These are phyloP conservation scores for Evernia prunastri DNA, from an alignment of 495 filamentous ascomycete species.

Conservation along the genomic window DNA sequence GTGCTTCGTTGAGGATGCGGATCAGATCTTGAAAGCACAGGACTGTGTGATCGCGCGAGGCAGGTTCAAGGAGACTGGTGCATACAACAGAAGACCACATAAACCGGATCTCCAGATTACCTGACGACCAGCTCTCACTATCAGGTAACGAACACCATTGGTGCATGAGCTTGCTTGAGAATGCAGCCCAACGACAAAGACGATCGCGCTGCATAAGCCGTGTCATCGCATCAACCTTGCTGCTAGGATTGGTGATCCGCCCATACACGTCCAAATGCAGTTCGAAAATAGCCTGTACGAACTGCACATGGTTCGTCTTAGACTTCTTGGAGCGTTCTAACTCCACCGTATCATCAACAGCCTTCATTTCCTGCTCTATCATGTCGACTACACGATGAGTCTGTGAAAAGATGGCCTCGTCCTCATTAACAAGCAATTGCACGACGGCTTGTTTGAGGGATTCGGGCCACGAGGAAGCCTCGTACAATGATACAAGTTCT, in stretches of 20 bases:
- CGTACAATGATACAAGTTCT: constrained; percentile 43
- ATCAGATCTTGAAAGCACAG: constrained; percentile 73
- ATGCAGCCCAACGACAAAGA: constrained; percentile 64
- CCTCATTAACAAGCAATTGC: constrained; percentile 58
- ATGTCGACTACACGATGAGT: constrained; percentile 40
- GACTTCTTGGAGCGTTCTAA: constrained; percentile 23
- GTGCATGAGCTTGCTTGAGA: constrained; percentile 57
- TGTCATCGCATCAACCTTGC: constrained; percentile 54
- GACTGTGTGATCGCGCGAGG: constrained; percentile 68
- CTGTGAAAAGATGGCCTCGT: constrained; percentile 60
- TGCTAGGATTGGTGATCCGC: constrained; percentile 66
- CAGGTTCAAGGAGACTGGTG: constrained; percentile 60
- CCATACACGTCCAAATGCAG: constrained; percentile 83
- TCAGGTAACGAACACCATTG: constrained; percentile 31
- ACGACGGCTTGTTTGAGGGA: constrained; percentile 63
- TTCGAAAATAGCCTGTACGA: constrained; percentile 77
- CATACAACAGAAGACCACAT: constrained; percentile 80
- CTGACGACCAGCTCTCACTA: constrained; percentile 38
- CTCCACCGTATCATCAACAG: background rate
- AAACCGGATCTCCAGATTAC: constrained; percentile 49
- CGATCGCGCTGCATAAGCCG: constrained; percentile 59
- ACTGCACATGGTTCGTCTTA: constrained; percentile 34
- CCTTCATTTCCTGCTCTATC: constrained; percentile 28
- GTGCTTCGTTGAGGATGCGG: constrained; percentile 35
- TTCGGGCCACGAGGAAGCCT: constrained; percentile 61